Base-by-base conservation (phyloP, 176 grass and related monocot genomes). In the Aegilops sharonensis region DNA sequence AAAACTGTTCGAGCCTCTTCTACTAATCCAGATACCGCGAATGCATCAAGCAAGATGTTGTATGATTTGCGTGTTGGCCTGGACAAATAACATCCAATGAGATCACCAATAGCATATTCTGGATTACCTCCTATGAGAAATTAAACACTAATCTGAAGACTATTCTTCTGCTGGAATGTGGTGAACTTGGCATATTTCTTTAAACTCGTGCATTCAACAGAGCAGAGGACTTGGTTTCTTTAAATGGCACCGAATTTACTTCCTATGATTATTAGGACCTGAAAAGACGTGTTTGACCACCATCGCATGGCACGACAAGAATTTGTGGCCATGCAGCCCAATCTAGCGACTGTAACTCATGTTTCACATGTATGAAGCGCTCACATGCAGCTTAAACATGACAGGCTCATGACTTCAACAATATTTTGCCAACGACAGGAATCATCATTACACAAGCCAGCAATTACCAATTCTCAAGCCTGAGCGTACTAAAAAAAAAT, bases 31-130 rank as follows among this genome's bases (percentile, higher is more conserved):
- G 96, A 98, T 91, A 91, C 94, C 60, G 96, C 90, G 86, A 98
- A 98, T 15, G 93, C 96, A 87, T 95, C 93, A 87, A 95, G 88
- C 87, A 98, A 87, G 68, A 98, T 98, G 84, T 98, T 98, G 79
- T 94, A 98, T 63, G 96, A 91, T 95, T 98, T 95, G 43, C 82
- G 86, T 78, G 93, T 95, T 11, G 96, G 96, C 85, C 93, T 98
- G 85, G 83, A 75, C 34, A 78, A 47, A 37, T 35, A 81, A 0
- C 43, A 45, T 45, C 0, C 43, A 45, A 45, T 45, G 43, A 45
- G 0, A 45, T 45, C 11, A 12, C 43, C 43, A 45, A 45, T 45
- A 45, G 3, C 1, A 45, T 45, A 45, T 45, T 45, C 43, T 4
- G 0, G 43, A 45, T 12, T 45, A 45, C 43, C 11, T 12, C 43